A percentile compares a stretch with the other conserved stretches of the same genome.
These are phyloP conservation scores for Diplodia mutila DNA, from an alignment of 2,329 filamentous ascomycete species.

Conservation along the genomic window DNA sequence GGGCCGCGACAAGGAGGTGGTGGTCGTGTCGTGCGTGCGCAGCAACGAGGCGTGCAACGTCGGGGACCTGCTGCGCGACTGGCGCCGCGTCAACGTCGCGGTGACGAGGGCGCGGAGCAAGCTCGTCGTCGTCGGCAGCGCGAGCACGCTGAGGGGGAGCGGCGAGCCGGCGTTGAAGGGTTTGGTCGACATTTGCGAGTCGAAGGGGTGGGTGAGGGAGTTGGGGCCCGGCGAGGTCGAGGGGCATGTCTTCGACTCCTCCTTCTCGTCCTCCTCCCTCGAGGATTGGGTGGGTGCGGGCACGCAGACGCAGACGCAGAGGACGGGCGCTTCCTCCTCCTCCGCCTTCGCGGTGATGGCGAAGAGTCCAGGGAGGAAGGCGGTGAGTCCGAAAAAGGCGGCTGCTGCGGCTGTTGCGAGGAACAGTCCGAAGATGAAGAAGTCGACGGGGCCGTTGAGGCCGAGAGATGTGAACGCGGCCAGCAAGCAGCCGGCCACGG, in stretches of 20 bases:
- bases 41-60: slow-evolving; percentile 81
- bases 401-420: too few relatives aligned
- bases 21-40: slow-evolving; percentile 84
- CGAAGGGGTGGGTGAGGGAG: slow-evolving; percentile 78
- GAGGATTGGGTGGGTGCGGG: slow-evolving; percentile 29
- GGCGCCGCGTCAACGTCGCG: slow-evolving; percentile 92
- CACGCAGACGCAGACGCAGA: slow-evolving; percentile 17
- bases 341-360: neutral
- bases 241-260: slow-evolving; percentile 68
- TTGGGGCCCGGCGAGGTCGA: slow-evolving; percentile 67
- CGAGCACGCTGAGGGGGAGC: slow-evolving; percentile 65
- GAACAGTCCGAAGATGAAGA: slow-evolving; percentile 27
- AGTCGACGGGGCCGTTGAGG: slow-evolving; percentile 24
- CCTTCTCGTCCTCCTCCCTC: too few relatives aligned
- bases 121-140: slow-evolving; percentile 83
- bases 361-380: slow-evolving; percentile 28
- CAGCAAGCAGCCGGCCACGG: neutral
- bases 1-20: slow-evolving; percentile 90
- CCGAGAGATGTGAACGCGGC: slow-evolving; percentile 26
- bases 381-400: slow-evolving; percentile 37
- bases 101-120: slow-evolving; percentile 93
- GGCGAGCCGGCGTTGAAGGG: slow-evolving; percentile 73
- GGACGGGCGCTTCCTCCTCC: slow-evolving; percentile 8
- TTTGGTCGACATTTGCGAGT: slow-evolving; percentile 78
- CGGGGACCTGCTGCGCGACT: slow-evolving; percentile 90